Conservation (phyloP, 1,139 yeast species). For the Protomyces inouyei region DNA sequence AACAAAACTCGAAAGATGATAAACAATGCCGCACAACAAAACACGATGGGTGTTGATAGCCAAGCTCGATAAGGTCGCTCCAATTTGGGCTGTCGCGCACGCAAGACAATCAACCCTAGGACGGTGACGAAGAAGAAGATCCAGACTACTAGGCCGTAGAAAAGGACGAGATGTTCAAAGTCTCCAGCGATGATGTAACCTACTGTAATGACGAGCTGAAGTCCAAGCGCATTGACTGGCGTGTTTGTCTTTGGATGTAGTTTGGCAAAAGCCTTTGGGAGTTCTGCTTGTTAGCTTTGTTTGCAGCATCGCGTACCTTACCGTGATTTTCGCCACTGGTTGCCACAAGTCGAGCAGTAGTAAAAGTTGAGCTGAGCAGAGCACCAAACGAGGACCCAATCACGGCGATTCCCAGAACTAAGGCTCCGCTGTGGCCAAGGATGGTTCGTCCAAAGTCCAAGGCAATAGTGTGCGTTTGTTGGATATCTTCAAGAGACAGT, state of each 20-base stretch:
- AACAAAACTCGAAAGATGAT: slow-evolving; percentile 20
- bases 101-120: slow-evolving; percentile 8
- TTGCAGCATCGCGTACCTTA: background rate
- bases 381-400: slow-evolving; percentile 45
- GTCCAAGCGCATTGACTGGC: slow-evolving; percentile 41
- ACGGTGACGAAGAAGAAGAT: slow-evolving; percentile 22
- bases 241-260: slow-evolving; percentile 37
- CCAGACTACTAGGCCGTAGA: slow-evolving; percentile 40
- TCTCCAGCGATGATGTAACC: slow-evolving; percentile 41
- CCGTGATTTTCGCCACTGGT: slow-evolving; percentile 39
- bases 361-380: slow-evolving; percentile 43
- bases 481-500: slow-evolving; percentile 39
- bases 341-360: slow-evolving; percentile 42
- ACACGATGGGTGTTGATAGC: slow-evolving; percentile 18
- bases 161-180: slow-evolving; percentile 40
- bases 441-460: slow-evolving; percentile 40
- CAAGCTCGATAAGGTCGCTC: slow-evolving; percentile 15
- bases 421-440: slow-evolving; percentile 38
- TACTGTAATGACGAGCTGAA: slow-evolving; percentile 39
- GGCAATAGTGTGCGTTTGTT: slow-evolving; percentile 41
- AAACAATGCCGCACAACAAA: slow-evolving; percentile 21
- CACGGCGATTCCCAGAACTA: slow-evolving; percentile 40
- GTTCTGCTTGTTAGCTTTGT: slow-evolving; percentile 34
- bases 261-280: slow-evolving; percentile 39
- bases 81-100: slow-evolving; percentile 10